Conservation (phyloP, 768 basidiomycete genomes). For the Hygrophoropsis aurantiaca region DNA sequence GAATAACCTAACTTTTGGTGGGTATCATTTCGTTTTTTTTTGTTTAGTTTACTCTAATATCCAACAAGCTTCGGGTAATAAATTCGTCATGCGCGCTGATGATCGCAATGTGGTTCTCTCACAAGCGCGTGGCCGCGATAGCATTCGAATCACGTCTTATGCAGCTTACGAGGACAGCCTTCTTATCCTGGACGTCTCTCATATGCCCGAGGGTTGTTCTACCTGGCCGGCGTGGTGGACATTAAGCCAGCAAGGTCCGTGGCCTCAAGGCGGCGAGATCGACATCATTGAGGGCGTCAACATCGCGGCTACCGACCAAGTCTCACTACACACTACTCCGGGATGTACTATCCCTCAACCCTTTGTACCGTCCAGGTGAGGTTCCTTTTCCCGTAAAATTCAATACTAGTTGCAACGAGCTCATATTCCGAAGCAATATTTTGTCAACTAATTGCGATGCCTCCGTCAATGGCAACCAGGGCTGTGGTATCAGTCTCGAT, state of each 20-base stretch:
- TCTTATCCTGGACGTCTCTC: constrained; percentile 49
- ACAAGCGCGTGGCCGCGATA: constrained; percentile 50
- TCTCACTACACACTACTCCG: constrained; percentile 54
- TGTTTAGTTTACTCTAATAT: neutral
- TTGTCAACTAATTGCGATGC: constrained; percentile 50
- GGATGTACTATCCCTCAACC: constrained; percentile 43
- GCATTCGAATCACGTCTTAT: constrained; percentile 51
- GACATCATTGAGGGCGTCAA: constrained; percentile 68
- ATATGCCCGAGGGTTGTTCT: constrained; percentile 60
- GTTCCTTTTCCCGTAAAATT: neutral
- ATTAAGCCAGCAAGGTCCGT: constrained; percentile 46
- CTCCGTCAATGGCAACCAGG: constrained; percentile 52
- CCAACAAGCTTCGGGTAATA: constrained; percentile 12
- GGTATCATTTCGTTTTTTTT: constrained; percentile 7
- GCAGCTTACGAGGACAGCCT: constrained; percentile 45
- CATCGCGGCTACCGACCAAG: constrained; percentile 41
- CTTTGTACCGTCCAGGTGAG: constrained; percentile 50
- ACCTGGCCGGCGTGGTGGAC: constrained; percentile 73
- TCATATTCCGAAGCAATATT: too few relatives aligned
- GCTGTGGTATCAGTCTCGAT: constrained; percentile 54
- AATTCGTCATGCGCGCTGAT: constrained; percentile 63
- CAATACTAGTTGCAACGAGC: neutral
- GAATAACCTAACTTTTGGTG: constrained; percentile 49
- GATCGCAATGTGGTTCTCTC: constrained; percentile 32
- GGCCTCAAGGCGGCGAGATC: constrained; percentile 63